A percentile compares a stretch with the other conserved stretches of the same genome.
phyloP scores from a whole-genome alignment of 345 rosid genomes.

The Toxicodendron radicans region DNA sequence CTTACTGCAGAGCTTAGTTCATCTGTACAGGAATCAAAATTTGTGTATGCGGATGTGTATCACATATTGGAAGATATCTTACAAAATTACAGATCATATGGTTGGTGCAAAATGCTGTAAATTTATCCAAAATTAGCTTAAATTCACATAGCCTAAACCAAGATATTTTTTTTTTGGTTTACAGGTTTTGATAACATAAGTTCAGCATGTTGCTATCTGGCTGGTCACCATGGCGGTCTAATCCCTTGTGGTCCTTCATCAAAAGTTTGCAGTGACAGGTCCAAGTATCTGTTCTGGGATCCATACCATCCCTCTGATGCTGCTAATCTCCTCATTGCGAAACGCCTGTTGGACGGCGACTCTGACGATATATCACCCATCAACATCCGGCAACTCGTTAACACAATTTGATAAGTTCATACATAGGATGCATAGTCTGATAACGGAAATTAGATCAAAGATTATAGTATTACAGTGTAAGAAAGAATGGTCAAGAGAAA shows the following conservation, averaged over 20 bases:
- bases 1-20: conserved; percentile 43
- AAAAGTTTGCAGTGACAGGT: conserved; percentile 44
- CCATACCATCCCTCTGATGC: conserved; percentile 66
- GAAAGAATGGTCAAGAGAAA: too few relatives aligned
- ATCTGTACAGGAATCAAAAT: conserved; percentile 42
- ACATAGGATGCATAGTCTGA: too few relatives aligned
- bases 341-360: conserved; percentile 45
- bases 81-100: conserved; percentile 48
- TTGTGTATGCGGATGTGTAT: conserved; percentile 60
- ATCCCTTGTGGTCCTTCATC: conserved; percentile 57
- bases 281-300: conserved; percentile 59
- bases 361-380: conserved; percentile 33
- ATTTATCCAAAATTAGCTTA: too few relatives aligned
- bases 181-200: conserved; percentile 61
- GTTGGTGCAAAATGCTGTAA: conserved; percentile 22
- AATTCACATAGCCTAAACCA: not conserved
- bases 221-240: conserved; percentile 63
- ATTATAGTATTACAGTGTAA: too few relatives aligned
- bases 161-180: not conserved
- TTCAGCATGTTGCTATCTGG: conserved; percentile 54
- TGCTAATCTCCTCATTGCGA: conserved; percentile 41
- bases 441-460: too few relatives aligned
- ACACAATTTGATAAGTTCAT: not conserved
- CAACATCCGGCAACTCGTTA: conserved; percentile 41
- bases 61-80: conserved; percentile 54